Base-by-base conservation (phyloP, 192 early-diverging fungal species). In the Entomortierella chlamydospora region DNA sequence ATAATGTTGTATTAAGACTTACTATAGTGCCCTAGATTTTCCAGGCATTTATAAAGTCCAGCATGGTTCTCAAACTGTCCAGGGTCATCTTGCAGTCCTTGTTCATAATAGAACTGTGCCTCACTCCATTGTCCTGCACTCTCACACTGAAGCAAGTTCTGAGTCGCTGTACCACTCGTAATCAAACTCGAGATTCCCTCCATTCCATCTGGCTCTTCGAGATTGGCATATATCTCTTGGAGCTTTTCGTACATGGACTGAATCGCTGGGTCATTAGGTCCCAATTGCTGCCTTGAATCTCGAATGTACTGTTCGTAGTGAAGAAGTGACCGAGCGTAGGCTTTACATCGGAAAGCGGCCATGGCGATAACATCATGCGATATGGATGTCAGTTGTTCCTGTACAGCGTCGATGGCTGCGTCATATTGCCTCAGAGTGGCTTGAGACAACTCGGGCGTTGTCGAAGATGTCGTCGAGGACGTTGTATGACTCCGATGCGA, bases 161-260 rank as follows among this genome's bases (percentile, higher is more conserved):
- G 89, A n/a, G 92, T 90, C 37, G 84, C 26, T 0, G 82, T 82
- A 13, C 85, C 87, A 22, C 79, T 81, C 1, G 83, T 61, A 68
- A 91, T 82, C 51, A 84, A 52, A 22, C 69, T 85, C 6, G 88
- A 79, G 3, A 93, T 72, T 9, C 91, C 93, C 29, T 88, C 87
- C 82, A 94, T 85, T 2, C 87, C 87, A 72, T 94, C 92, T 0
- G 87, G 83, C 47, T 94, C 94, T 23, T 92, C 88, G 33, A 95
- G 42, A 41, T 88, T 81, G 7, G 86, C 66, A 63, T 94, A 94
- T 10, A 93, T 87, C 57, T 83, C 67, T 47, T 91, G 90, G 30
- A 90, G 67, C 15, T 85, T 62, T 9, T 70, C 74, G 57, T 90
- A 92, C 42, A 79, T 39, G 12, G n/a, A 43, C 17, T 57, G 81